phyloP scores from a whole-genome alignment of 2,329 filamentous ascomycete genomes.

The Beauveria bassiana region DNA sequence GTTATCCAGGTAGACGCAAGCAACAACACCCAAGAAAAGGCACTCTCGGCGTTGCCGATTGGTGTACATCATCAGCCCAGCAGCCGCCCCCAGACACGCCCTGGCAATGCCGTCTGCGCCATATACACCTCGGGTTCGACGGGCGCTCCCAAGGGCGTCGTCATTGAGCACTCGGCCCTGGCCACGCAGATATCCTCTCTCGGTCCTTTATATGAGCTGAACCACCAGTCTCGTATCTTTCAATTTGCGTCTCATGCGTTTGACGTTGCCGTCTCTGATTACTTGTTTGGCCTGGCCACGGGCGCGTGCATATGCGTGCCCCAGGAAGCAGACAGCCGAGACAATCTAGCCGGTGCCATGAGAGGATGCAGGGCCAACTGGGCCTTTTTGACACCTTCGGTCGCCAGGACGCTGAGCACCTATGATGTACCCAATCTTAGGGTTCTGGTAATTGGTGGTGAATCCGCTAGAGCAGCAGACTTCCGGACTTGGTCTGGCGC shows the following conservation, averaged over 20 bases:
- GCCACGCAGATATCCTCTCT: neutral
- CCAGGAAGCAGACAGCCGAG: neutral
- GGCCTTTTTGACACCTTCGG: neutral
- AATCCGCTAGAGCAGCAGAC: neutral
- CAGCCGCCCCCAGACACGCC: neutral
- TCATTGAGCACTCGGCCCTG: neutral
- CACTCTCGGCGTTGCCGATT: neutral
- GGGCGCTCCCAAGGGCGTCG: neutral
- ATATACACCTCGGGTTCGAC: neutral
- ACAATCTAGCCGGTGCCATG: neutral
- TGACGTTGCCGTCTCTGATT: neutral
- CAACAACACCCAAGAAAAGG: neutral
- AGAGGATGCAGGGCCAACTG: neutral
- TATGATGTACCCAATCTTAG: neutral
- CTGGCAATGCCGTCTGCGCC: neutral
- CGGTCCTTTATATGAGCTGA: neutral
- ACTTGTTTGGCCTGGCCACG: neutral
- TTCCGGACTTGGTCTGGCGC: neutral
- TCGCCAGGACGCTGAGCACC: neutral
- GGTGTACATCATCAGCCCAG: neutral
- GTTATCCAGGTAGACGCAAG: neutral
- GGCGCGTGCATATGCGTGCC: neutral
- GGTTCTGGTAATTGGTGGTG: neutral
- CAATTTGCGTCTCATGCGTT: conserved; percentile 2
- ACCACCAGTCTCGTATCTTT: neutral